These are phyloP conservation scores for Oryza meridionalis DNA, from an alignment of 176 grass and related monocot species.

Conservation along the genomic window DNA sequence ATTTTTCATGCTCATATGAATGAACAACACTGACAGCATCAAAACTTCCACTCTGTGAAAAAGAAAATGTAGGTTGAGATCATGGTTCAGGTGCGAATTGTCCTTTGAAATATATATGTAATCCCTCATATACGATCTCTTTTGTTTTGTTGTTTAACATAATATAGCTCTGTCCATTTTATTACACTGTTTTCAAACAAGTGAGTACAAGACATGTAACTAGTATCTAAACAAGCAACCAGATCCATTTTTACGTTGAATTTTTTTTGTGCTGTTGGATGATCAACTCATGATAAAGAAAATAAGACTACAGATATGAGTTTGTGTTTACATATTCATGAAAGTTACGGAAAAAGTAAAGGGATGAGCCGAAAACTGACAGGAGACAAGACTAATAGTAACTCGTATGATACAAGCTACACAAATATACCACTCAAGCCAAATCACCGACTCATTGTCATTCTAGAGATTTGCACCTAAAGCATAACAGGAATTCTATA, in stretches of 20 bases:
- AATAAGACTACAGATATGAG: not conserved
- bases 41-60: constrained; percentile 70
- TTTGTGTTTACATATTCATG: not conserved
- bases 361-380: not conserved
- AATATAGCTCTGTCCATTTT: not conserved
- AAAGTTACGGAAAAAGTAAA: not conserved
- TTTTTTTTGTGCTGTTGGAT: not conserved
- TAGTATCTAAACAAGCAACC: not conserved
- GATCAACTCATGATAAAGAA: not conserved
- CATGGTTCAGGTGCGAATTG: not conserved
- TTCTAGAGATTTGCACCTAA: not conserved
- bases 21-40: constrained; percentile 83
- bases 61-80: not conserved
- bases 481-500: not conserved
- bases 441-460: not conserved
- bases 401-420: not conserved
- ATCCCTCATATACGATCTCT: not conserved
- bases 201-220: not conserved
- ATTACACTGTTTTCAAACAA: not conserved
- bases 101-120: not conserved
- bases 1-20: constrained; percentile 86
- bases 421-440: not conserved
- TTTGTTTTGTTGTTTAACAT: not conserved
- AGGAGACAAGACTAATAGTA: not conserved
- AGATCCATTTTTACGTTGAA: not conserved